Evolutionary conservation across 2,329 filamentous ascomycete genomes (phyloP).

Genomic region (Blumeria graminis): DNA sequence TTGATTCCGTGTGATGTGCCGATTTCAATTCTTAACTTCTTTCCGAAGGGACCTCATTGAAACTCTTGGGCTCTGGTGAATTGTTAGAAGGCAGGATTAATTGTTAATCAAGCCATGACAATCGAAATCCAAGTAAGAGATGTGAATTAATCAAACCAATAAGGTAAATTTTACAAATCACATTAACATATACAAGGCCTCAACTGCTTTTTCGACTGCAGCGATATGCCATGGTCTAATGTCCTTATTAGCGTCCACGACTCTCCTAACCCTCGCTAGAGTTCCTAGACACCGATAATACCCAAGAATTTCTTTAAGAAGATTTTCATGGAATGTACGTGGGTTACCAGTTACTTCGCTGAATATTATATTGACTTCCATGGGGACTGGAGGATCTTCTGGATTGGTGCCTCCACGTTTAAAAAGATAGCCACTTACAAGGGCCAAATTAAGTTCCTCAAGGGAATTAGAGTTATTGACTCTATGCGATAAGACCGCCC

Average conservation of each 20-base stretch:
- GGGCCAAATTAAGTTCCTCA: slow-evolving; percentile 29
- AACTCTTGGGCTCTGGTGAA: no score
- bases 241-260: slow-evolving; percentile 32
- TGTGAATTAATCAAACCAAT: no score
- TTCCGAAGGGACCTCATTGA: no score
- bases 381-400: slow-evolving; percentile 32
- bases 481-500: slow-evolving; percentile 42
- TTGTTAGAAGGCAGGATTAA: no score
- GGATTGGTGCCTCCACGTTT: slow-evolving; percentile 31
- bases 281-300: slow-evolving; percentile 46
- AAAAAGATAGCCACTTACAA: slow-evolving; percentile 40
- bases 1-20: no score
- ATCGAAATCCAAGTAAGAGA: no score
- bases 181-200: slow-evolving; percentile 39
- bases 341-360: slow-evolving; percentile 17
- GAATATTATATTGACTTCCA: slow-evolving; percentile 43
- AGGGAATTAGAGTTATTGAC: slow-evolving; percentile 33
- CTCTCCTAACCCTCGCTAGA: slow-evolving; percentile 40
- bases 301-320: slow-evolving; percentile 45
- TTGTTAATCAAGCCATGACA: no score
- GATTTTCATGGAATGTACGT: slow-evolving; percentile 26
- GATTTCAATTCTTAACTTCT: no score
- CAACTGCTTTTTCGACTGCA: slow-evolving; percentile 42
- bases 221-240: slow-evolving; percentile 59
- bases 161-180: slow-evolving; percentile 13